Conservation (phyloP, 2,329 filamentous ascomycete species). For the Exophiala sp. region DNA sequence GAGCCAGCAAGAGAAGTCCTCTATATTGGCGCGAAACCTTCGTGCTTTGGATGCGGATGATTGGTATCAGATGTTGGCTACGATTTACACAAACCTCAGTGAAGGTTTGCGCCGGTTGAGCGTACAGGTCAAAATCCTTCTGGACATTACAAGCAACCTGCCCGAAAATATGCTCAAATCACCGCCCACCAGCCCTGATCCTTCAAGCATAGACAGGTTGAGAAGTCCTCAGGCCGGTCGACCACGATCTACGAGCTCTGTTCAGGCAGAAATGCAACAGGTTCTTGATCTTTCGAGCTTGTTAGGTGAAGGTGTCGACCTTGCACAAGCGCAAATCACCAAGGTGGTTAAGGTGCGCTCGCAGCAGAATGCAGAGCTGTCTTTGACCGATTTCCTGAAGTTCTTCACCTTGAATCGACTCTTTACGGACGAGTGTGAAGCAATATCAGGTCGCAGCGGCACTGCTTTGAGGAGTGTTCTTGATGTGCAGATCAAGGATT, state of each 20-base stretch:
- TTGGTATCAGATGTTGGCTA: conserved; percentile 76
- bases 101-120: conserved; percentile 82
- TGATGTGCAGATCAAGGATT: conserved; percentile 61
- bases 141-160: conserved; percentile 79
- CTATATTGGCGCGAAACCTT: conserved; percentile 81
- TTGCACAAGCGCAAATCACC: conserved; percentile 61
- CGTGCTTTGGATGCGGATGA: conserved; percentile 78
- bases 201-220: conserved; percentile 16
- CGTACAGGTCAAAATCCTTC: conserved; percentile 88
- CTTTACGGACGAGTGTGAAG: conserved; percentile 65
- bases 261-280: conserved; percentile 60
- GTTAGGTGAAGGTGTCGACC: conserved; percentile 64
- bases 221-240: conserved; percentile 19
- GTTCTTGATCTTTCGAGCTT: conserved; percentile 64
- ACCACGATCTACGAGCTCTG: conserved; percentile 22
- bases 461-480: conserved; percentile 58
- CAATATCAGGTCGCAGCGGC: conserved; percentile 60
- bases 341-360: conserved; percentile 63
- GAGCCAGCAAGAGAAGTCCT: conserved; percentile 83
- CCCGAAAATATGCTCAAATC: conserved; percentile 43
- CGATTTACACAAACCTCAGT: conserved; percentile 81
- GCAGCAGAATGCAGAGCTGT: conserved; percentile 55
- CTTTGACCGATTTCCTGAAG: conserved; percentile 56
- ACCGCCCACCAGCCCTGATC: conserved; percentile 47
- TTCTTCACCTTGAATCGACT: conserved; percentile 62